Conservation (phyloP, 768 basidiomycete species). For the Polyporus arcularius region DNA sequence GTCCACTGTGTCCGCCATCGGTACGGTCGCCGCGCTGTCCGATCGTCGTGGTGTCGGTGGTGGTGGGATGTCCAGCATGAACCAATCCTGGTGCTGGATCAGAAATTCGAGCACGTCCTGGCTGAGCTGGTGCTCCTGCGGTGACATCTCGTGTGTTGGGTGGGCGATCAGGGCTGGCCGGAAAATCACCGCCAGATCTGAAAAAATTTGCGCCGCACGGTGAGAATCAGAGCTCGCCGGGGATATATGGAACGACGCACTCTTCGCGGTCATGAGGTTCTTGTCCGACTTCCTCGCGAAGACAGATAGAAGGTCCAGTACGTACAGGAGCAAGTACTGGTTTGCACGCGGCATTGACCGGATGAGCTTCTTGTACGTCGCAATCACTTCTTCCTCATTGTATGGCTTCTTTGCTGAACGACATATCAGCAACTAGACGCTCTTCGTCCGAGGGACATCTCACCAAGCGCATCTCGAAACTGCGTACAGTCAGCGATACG, state of each 20-base stretch:
- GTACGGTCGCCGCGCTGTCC: conserved; percentile 15
- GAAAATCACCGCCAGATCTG: conserved; percentile 97
- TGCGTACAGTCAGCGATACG: conserved; percentile 33
- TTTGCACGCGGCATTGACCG: conserved; percentile 83
- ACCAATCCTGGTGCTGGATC: conserved; percentile 95
- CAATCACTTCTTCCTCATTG: conserved; percentile 71
- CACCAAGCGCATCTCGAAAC: conserved; percentile 82
- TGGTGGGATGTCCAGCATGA: conserved; percentile 84
- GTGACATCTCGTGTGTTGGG: conserved; percentile 82
- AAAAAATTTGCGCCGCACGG: background rate
- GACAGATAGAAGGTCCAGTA: conserved; percentile 92
- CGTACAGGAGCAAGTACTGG: conserved; percentile 95
- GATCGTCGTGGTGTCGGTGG: conserved; percentile 44
- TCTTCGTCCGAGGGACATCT: conserved; percentile 22
- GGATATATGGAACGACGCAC: conserved; percentile 47
- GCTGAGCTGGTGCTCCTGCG: conserved; percentile 82
- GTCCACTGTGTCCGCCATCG: conserved; percentile 35
- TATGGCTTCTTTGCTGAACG: conserved; percentile 65
- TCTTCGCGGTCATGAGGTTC: conserved; percentile 95
- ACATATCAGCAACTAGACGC: conserved; percentile 3
- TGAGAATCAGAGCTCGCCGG: background rate
- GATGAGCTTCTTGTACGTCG: conserved; percentile 84
- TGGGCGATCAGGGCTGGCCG: conserved; percentile 93
- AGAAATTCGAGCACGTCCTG: conserved; percentile 93
- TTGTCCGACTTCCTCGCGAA: conserved; percentile 89